Evolutionary conservation across 2,329 filamentous ascomycete genomes (phyloP).

Genomic region (Geosmithia putterillii): DNA sequence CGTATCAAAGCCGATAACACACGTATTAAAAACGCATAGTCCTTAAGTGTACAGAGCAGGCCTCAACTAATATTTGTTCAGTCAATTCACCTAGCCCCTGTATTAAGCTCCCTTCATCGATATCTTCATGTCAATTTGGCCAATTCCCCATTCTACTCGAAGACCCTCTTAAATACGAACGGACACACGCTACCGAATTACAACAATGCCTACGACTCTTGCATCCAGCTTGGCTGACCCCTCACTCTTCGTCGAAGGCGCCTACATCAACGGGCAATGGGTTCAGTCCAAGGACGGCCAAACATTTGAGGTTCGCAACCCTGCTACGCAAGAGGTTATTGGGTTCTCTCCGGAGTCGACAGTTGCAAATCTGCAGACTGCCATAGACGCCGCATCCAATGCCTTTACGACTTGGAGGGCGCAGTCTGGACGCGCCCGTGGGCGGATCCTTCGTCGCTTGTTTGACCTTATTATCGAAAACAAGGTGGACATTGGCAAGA

Average conservation of each 20-base stretch:
- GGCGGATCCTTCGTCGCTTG: not conserved
- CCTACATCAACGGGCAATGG: constrained; percentile 64
- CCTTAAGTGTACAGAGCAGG: too few species aligned
- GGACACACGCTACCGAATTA: too few species aligned
- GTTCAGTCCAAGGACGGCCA: constrained; percentile 32
- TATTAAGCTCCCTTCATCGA: too few species aligned
- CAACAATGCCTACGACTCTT: not conserved
- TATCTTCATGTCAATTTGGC: too few species aligned
- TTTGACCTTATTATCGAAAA: not conserved
- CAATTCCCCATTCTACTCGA: too few species aligned
- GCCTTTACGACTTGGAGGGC: not conserved
- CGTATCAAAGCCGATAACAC: too few species aligned
- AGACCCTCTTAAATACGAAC: not conserved
- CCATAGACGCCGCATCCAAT: constrained; percentile 1
- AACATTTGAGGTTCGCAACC: constrained; percentile 2
- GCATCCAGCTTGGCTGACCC: constrained; percentile 21
- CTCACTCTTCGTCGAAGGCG: constrained; percentile 46
- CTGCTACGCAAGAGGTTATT: not conserved
- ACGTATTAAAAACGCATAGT: too few species aligned
- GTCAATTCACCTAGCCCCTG: too few species aligned
- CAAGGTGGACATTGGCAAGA: not conserved
- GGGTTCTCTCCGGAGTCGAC: not conserved
- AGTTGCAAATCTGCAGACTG: not conserved
- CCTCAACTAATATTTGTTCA: too few species aligned
- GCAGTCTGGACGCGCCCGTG: not conserved